Evolutionary conservation across 2,329 filamentous ascomycete species (phyloP).

Genomic region (Pseudocercospora fuligena): DNA sequence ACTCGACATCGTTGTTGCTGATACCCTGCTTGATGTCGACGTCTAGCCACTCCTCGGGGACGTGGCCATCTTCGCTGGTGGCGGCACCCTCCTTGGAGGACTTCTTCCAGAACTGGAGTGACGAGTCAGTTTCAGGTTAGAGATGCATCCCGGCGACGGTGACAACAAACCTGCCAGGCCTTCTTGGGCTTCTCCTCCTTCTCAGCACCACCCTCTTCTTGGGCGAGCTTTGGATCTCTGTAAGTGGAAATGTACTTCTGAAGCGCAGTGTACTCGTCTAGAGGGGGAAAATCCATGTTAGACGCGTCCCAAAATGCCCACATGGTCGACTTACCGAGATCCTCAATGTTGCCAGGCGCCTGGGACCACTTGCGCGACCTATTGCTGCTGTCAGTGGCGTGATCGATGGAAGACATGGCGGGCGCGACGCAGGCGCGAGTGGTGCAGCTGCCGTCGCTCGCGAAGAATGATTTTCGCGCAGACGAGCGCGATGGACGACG

Average conservation of each 20-base stretch:
- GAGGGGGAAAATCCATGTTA: slow-evolving; percentile 31
- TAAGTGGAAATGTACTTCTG: slow-evolving; percentile 72
- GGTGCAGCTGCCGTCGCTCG: slow-evolving; percentile 16
- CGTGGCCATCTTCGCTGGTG: slow-evolving; percentile 45
- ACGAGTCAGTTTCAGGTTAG: slow-evolving; percentile 23
- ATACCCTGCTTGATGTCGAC: slow-evolving; percentile 71
- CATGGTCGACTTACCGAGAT: slow-evolving; percentile 39
- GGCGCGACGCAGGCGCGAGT: not conserved
- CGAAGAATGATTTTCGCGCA: not conserved
- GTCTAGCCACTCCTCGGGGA: slow-evolving; percentile 71
- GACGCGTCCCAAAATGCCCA: slow-evolving; percentile 15
- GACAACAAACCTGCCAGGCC: slow-evolving; percentile 54
- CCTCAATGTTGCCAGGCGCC: slow-evolving; percentile 49
- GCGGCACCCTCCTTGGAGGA: slow-evolving; percentile 35
- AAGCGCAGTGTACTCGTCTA: slow-evolving; percentile 68
- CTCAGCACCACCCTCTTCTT: slow-evolving; percentile 49
- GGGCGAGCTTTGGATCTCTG: slow-evolving; percentile 61
- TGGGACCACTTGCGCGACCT: slow-evolving; percentile 47
- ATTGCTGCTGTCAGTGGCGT: slow-evolving; percentile 26
- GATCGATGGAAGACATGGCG: not conserved
- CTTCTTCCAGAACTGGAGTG: slow-evolving; percentile 58
- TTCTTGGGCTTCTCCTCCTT: slow-evolving; percentile 56
- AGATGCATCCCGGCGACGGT: not conserved
- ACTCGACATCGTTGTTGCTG: slow-evolving; percentile 62
- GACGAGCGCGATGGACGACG: slow-evolving; percentile 7